These are phyloP conservation scores for Paramecium octaurelia DNA, from an alignment of 73 alveolate genomes.

Conservation along the genomic window DNA sequence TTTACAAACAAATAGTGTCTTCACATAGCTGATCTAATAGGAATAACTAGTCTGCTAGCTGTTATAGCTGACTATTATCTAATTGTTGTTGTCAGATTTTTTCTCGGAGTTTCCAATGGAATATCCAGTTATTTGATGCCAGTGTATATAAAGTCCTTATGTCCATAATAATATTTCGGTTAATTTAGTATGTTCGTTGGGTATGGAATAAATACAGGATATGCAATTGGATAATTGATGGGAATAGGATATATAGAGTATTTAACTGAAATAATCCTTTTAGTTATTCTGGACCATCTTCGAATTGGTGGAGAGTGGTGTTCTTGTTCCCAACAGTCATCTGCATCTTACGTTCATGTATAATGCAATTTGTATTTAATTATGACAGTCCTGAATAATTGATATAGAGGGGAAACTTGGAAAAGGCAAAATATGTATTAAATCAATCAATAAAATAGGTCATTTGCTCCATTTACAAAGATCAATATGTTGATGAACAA, in stretches of 20 bases:
- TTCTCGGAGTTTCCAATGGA: conserved; percentile 23
- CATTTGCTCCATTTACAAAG: not conserved
- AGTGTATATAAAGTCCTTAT: not conserved
- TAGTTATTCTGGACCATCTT: not conserved
- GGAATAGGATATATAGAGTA: conserved; percentile 1
- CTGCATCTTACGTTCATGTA: not conserved
- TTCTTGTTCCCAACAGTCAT: not conserved
- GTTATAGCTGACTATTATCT: not conserved
- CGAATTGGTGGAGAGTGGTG: conserved; percentile 37
- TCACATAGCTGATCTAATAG: not conserved
- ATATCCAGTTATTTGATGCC: conserved; percentile 6
- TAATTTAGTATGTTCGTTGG: conserved; percentile 19
- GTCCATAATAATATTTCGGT: not conserved
- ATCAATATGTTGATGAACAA: not conserved
- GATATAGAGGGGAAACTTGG: not conserved
- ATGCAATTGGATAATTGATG: not conserved
- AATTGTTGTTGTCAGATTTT: not conserved
- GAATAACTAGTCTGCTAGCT: not conserved
- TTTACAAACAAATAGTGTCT: conserved; percentile 7
- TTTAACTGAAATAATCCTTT: not conserved
- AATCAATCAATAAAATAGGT: not conserved
- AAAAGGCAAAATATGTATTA: not conserved
- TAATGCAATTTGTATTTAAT: not conserved
- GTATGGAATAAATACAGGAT: not conserved
- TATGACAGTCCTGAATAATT: conserved; percentile 15